phyloP scores from a whole-genome alignment of 2,329 filamentous ascomycete species.

The Escovopsis sp. region DNA sequence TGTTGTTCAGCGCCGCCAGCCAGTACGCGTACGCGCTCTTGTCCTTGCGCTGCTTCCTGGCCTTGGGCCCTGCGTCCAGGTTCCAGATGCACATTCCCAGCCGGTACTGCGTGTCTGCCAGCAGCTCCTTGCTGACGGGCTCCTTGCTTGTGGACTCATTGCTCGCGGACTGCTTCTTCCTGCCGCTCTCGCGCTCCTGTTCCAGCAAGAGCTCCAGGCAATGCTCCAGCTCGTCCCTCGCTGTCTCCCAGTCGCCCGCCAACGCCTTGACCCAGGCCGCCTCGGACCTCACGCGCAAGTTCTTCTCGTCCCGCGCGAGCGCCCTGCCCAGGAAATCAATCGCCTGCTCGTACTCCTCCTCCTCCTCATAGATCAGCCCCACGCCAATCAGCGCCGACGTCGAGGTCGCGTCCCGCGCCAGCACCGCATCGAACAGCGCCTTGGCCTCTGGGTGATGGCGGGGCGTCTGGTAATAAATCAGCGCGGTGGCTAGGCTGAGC shows the following conservation, averaged over 20 bases:
- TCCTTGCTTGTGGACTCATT: slow-evolving; percentile 27
- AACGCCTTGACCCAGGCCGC: slow-evolving; percentile 85
- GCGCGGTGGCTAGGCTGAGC: slow-evolving; percentile 65
- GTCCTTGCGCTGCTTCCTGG: slow-evolving; percentile 64
- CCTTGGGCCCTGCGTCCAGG: slow-evolving; percentile 54
- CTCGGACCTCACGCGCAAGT: slow-evolving; percentile 69
- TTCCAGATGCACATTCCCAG: slow-evolving; percentile 83
- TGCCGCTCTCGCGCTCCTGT: too few species aligned
- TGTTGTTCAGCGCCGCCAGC: slow-evolving; percentile 67
- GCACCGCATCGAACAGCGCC: slow-evolving; percentile 65
- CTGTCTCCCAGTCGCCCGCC: slow-evolving; percentile 56
- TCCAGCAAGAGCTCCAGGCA: slow-evolving; percentile 45
- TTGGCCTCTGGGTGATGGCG: slow-evolving; percentile 82
- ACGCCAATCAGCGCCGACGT: slow-evolving; percentile 77
- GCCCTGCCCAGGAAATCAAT: slow-evolving; percentile 69
- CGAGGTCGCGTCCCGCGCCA: slow-evolving; percentile 58
- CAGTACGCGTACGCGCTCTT: slow-evolving; percentile 61
- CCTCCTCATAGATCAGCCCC: slow-evolving; percentile 83
- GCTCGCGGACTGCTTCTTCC: too few species aligned
- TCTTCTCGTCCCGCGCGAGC: slow-evolving; percentile 53
- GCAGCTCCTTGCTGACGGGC: slow-evolving; percentile 49
- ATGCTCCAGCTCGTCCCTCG: slow-evolving; percentile 52
- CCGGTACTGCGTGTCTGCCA: slow-evolving; percentile 73
- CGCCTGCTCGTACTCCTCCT: slow-evolving; percentile 73
- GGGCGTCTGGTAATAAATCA: slow-evolving; percentile 83